Evolutionary conservation across 2,329 filamentous ascomycete genomes (phyloP), one percentile per base, ranked within the genome.

Genomic region (Pyrenophora teres): DNA sequence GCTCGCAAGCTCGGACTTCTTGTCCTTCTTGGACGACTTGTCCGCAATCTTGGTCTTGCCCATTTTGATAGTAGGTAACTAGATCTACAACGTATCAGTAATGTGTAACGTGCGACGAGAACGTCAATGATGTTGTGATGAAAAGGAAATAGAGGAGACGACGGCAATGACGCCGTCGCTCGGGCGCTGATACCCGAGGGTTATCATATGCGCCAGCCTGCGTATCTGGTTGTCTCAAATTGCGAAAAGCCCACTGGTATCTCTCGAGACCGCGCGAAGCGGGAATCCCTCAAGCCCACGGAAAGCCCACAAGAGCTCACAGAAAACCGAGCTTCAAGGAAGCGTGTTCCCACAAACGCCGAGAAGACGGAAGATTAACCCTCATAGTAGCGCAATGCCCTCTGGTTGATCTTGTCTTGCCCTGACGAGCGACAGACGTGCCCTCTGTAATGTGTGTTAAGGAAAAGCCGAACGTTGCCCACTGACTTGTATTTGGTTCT

Each of bases 1-100:
- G 63, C 77, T 70, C 67, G 77, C 74, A 73, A 85, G 81, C 62
- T 75, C 73, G 57, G 66, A 70, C 77, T 83, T 84, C 76, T 84
- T 84, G 71, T 86, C 81, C 79, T 88, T 88, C 70, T 73, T 73
- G 59, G 65, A 67, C 45, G 60, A 53, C 58, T 66, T 71, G 58
- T 66, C 67, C 60, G 57, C 42, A 21, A 63, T 45, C 62, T 74
- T 75, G 46, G 65, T 66, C 61, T 75, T 75, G 39, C 64, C 67
- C 72, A 75, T 75, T 61, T 42, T 68, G 60, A 50, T 41, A 50
- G 53, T 54, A 49, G 44, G 49, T 52, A 54, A 64, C 58, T 65
- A 62, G 49, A 65, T 67, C 69, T 71, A 64, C 45, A 41, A 58
- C 38, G 49, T 57, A 65, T 73, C 57, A 72, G 70, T 71, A 72